These are phyloP conservation scores for Trametes cubensis DNA, from an alignment of 768 basidiomycete genomes.

Conservation along the genomic window DNA sequence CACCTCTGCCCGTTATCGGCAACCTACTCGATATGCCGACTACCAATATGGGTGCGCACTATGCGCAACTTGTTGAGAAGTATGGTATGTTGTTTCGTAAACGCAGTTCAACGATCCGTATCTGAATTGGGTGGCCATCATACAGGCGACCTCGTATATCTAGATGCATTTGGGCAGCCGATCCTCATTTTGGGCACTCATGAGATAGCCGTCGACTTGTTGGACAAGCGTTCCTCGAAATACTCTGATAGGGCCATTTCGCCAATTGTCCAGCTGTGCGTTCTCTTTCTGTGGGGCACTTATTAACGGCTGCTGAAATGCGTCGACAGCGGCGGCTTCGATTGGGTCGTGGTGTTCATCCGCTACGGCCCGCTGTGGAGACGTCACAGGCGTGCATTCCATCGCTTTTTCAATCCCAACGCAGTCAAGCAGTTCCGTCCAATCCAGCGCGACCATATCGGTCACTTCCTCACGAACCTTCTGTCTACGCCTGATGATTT, in stretches of 20 bases:
- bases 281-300: constrained; percentile 20
- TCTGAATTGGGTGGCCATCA: background rate
- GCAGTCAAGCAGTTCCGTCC: background rate
- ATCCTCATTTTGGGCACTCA: constrained; percentile 68
- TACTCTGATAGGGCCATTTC: constrained; percentile 70
- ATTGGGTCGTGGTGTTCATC: constrained; percentile 4
- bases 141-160: constrained; percentile 62
- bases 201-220: constrained; percentile 59
- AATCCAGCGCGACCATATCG: background rate
- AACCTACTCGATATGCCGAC: no score
- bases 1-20: no score
- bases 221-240: constrained; percentile 70
- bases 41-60: no score
- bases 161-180: constrained; percentile 65
- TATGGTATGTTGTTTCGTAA: no score
- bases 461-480: background rate
- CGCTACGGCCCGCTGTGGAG: constrained; percentile 18
- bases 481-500: constrained; percentile 6
- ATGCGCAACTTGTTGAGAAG: no score
- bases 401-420: constrained; percentile 13
- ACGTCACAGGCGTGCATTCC: constrained; percentile 12
- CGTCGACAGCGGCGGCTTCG: constrained; percentile 7
- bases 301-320: background rate
- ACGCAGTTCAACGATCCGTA: no score
- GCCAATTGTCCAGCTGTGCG: constrained; percentile 74